Evolutionary conservation across 2,329 filamentous ascomycete genomes (phyloP).

Genomic region (Colletotrichum zoysiae): DNA sequence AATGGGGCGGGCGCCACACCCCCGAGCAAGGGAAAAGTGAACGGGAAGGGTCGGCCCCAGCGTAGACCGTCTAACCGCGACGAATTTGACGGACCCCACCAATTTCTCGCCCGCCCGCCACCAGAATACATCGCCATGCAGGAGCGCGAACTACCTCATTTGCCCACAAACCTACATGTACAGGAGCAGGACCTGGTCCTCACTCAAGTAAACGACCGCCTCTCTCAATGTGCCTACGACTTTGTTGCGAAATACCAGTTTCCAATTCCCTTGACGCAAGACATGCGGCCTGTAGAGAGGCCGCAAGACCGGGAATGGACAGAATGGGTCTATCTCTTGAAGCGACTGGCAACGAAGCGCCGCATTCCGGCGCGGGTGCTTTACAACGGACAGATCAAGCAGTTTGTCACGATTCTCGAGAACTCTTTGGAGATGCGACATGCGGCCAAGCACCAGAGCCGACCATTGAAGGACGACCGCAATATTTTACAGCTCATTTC

Average conservation of each 20-base stretch:
- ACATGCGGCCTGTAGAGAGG: slow-evolving; percentile 81
- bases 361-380: slow-evolving; percentile 86
- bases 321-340: slow-evolving; percentile 90
- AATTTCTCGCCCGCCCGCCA: slow-evolving; percentile 80
- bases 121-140: slow-evolving; percentile 79
- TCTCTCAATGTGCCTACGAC: slow-evolving; percentile 89
- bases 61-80: slow-evolving; percentile 84
- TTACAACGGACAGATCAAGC: slow-evolving; percentile 92
- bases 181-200: slow-evolving; percentile 88
- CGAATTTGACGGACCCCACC: slow-evolving; percentile 90
- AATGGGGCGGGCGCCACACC: slow-evolving; percentile 58
- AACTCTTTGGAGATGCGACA: slow-evolving; percentile 91
- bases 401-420: slow-evolving; percentile 88
- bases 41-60: slow-evolving; percentile 66
- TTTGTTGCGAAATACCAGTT: slow-evolving; percentile 94
- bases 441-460: slow-evolving; percentile 84
- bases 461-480: slow-evolving; percentile 87
- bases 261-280: slow-evolving; percentile 84
- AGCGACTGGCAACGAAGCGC: slow-evolving; percentile 86
- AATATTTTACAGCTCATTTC: slow-evolving; percentile 91
- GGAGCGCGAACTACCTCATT: slow-evolving; percentile 83
- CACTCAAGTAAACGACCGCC: slow-evolving; percentile 83
- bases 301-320: slow-evolving; percentile 89
- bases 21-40: slow-evolving; percentile 59
- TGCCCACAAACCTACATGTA: slow-evolving; percentile 84